A percentile compares a stretch with the other conserved stretches of the same genome.
phyloP scores from a whole-genome alignment of 495 filamentous ascomycete species.

The Durotheca rogersii region DNA sequence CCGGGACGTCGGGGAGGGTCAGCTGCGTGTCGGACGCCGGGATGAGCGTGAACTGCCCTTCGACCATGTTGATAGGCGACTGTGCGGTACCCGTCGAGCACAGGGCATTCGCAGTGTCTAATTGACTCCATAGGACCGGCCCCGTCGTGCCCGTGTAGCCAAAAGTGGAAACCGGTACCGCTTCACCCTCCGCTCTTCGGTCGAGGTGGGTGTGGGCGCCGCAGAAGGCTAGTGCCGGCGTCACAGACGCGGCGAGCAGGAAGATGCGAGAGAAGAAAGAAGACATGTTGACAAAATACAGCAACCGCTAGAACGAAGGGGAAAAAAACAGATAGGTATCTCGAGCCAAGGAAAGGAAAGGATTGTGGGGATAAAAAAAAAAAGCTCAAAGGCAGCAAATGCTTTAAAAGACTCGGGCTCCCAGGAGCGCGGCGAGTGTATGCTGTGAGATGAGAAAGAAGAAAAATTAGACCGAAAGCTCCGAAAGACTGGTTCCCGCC shows the following conservation, averaged over 20 bases:
- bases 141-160: conserved; percentile 55
- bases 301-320: conserved; percentile 1
- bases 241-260: conserved; percentile 31
- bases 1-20: conserved; percentile 36
- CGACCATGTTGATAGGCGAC: conserved; percentile 61
- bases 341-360: conserved; percentile 2
- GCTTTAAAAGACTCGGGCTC: conserved; percentile 6
- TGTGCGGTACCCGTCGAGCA: conserved; percentile 59
- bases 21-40: conserved; percentile 40
- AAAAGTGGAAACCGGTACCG: conserved; percentile 38
- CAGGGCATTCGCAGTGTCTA: conserved; percentile 45
- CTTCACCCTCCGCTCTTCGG: conserved; percentile 39
- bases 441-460: conserved; percentile 12
- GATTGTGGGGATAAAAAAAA: conserved; percentile 1
- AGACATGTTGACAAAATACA: conserved; percentile 16
- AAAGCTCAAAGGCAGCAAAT: neutral
- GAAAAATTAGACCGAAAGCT: conserved; percentile 11
- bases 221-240: conserved; percentile 30
- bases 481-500: conserved; percentile 12
- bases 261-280: conserved; percentile 22
- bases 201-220: conserved; percentile 36
- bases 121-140: conserved; percentile 59
- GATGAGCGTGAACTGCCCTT: conserved; percentile 45
- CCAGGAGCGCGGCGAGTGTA: conserved; percentile 16
- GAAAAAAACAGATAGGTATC: neutral